Conservation (phyloP, 2,329 filamentous ascomycete species). For the Huntiella moniliformis region DNA sequence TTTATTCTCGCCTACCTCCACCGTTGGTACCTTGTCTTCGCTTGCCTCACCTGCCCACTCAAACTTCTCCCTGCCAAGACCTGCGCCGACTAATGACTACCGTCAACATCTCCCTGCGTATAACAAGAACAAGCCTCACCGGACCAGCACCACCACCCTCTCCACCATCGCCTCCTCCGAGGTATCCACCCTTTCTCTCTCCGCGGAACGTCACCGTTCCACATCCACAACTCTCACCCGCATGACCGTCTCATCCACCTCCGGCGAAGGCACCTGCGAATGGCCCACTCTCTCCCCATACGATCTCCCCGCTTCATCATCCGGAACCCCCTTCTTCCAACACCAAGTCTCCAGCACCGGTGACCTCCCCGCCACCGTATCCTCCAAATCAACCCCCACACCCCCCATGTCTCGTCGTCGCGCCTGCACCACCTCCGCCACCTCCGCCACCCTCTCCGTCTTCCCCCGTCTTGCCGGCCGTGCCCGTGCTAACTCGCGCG, state of each 20-base stretch:
- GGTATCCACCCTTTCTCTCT: conserved; percentile 20
- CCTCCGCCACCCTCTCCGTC: conserved; percentile 27
- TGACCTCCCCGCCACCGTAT: conserved; percentile 8
- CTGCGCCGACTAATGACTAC: conserved; percentile 37
- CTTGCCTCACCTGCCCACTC: conserved; percentile 20
- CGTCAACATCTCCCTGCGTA: conserved; percentile 16
- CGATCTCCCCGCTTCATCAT: conserved; percentile 2
- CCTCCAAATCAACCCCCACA: conserved; percentile 5
- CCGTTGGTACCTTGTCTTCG: conserved; percentile 28
- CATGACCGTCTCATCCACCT: conserved; percentile 35
- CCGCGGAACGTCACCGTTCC: conserved; percentile 31
- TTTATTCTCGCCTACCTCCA: conserved; percentile 21
- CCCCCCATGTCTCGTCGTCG: conserved; percentile 18
- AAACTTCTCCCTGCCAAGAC: conserved; percentile 34
- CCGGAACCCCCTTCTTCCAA: not conserved
- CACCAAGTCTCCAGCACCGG: conserved; percentile 10
- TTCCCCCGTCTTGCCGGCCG: conserved; percentile 24
- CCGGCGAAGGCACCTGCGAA: conserved; percentile 18
- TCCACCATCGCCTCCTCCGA: conserved; percentile 18
- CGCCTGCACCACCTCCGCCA: conserved; percentile 28
- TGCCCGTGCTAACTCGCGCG: conserved; percentile 17
- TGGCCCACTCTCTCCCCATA: conserved; percentile 12
- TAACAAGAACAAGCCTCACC: conserved; percentile 19
- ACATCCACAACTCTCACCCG: conserved; percentile 34
- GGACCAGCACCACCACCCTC: conserved; percentile 27